Conservation (phyloP, 2,329 filamentous ascomycete genomes). For the Shiraia sp. region DNA sequence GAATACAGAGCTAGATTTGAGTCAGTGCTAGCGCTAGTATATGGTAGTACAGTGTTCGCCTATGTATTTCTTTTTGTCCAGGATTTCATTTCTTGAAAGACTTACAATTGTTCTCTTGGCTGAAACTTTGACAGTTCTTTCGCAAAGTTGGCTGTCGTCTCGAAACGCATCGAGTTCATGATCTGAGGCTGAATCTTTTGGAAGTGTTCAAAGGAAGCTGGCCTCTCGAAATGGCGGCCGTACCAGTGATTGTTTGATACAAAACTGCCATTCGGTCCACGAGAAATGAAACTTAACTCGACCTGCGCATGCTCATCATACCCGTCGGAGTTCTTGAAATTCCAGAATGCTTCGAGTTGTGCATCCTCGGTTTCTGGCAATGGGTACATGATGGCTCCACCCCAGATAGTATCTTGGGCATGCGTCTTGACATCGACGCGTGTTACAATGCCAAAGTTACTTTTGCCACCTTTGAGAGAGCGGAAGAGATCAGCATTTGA, state of each 20-base stretch:
- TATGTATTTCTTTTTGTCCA: background rate
- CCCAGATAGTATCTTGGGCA: constrained; percentile 9
- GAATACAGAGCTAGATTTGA: too few species aligned
- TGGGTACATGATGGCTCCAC: constrained; percentile 2
- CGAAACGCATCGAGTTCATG: constrained; percentile 27
- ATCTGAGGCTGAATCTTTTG: background rate
- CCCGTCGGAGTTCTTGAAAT: background rate
- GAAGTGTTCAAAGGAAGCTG: background rate
- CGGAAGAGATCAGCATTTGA: constrained; percentile 45
- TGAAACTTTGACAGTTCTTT: background rate
- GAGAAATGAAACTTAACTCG: background rate
- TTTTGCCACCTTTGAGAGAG: constrained; percentile 43
- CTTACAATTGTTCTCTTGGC: background rate
- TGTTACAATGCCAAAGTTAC: constrained; percentile 33
- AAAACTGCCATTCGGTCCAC: background rate
- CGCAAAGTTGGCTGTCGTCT: constrained; percentile 11
- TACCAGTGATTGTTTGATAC: background rate
- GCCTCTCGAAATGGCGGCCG: background rate
- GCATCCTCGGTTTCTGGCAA: constrained; percentile 32
- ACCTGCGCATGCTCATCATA: background rate
- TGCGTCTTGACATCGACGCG: constrained; percentile 17
- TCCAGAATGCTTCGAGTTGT: background rate
- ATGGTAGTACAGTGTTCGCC: background rate
- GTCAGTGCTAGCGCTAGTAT: too few species aligned
- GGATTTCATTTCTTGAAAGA: background rate